Evolutionary conservation across 139 green algal genomes (phyloP), one percentile per base, ranked within the genome.

Genomic region (Coccomyxa sp.): DNA sequence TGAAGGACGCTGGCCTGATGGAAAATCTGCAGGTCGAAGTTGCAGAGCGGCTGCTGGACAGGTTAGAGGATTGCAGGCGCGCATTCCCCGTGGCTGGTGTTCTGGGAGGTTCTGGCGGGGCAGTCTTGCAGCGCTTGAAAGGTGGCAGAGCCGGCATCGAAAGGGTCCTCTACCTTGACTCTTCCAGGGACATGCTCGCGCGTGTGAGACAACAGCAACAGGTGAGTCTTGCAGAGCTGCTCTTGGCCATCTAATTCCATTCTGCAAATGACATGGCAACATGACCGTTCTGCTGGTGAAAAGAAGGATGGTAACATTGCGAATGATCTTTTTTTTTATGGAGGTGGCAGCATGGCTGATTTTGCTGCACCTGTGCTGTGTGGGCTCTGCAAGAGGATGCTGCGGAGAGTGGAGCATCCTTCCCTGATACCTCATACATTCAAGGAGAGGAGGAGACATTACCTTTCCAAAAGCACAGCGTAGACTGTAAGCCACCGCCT

Each of bases 41-140:
- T 1, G 89, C 89, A 10, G 88, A 94, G 31, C 79, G 92, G 17
- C 82, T 98, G 81, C 79, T 98, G 21, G 94, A 98, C 78, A 87
- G 94, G 0, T 79, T 98, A 68, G 91, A 96, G 79, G 94, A 98
- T 87, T 95, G 92, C 86, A 85, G 86, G 3, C 63, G 89, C 0
- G 82, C 66, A 13, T 98, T 98, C 75, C 84, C 85, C 9, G 83
- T 75, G 14, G 93, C 86, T 3, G 84, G 93, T 27, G 86, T 95
- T 15, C 67, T 98, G 51, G 92, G 92, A 10, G 94, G 92, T 0
- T 89, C 92, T 81, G 93, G 91, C 10, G 77, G 89, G 17, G 74
- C 90, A 31, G 89, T 95, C 13, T 71, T 89, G 28, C 60, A 84
- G 14, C 82, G 83, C 13, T 81, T 93, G 79, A 79, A 79, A 0